Percentiles rank a stretch among this genome's conserved stretches.
These are phyloP conservation scores for Hemileccinum impolitum DNA, from an alignment of 768 basidiomycete genomes.

Conservation along the genomic window DNA sequence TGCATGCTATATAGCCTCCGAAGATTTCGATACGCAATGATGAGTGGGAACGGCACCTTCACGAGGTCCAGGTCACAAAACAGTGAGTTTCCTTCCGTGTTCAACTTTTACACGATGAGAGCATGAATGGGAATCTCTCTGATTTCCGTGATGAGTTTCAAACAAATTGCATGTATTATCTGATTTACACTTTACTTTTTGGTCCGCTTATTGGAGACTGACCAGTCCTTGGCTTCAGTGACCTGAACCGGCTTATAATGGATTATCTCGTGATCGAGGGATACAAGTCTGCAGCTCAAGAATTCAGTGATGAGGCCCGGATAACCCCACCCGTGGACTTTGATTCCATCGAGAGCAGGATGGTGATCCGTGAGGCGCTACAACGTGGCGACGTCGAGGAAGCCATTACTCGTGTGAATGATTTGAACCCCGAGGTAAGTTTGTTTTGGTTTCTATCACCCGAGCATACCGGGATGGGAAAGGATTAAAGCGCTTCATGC, in stretches of 20 bases:
- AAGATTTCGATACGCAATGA: conserved; percentile 66
- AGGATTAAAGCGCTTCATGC: conserved; percentile 96
- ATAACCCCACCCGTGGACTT: conserved; percentile 78
- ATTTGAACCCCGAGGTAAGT: conserved; percentile 94
- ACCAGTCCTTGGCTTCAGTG: conserved; percentile 49
- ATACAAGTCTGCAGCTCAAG: conserved; percentile 93
- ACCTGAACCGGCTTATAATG: conserved; percentile 92
- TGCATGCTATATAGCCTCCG: conserved; percentile 34
- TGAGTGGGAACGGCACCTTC: conserved; percentile 84
- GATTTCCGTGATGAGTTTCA: conserved; percentile 65
- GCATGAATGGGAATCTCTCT: conserved; percentile 99
- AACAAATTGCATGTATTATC: conserved; percentile 88
- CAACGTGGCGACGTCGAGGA: conserved; percentile 94
- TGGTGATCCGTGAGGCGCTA: conserved; percentile 91
- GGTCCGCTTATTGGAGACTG: conserved; percentile 13
- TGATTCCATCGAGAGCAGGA: conserved; percentile 88
- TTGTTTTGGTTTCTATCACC: conserved; percentile 32
- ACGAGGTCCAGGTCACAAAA: conserved; percentile 82
- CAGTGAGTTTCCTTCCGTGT: conserved; percentile 58
- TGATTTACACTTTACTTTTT: conserved; percentile 45
- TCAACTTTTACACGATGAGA: conserved; percentile 52
- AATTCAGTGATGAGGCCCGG: conserved; percentile 87
- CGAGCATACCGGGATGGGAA: conserved; percentile 20
- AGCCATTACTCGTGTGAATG: conserved; percentile 93
- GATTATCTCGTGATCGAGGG: conserved; percentile 98